phyloP scores from a whole-genome alignment of 2,329 filamentous ascomycete genomes.

The Atkinsonella hypoxylon region DNA sequence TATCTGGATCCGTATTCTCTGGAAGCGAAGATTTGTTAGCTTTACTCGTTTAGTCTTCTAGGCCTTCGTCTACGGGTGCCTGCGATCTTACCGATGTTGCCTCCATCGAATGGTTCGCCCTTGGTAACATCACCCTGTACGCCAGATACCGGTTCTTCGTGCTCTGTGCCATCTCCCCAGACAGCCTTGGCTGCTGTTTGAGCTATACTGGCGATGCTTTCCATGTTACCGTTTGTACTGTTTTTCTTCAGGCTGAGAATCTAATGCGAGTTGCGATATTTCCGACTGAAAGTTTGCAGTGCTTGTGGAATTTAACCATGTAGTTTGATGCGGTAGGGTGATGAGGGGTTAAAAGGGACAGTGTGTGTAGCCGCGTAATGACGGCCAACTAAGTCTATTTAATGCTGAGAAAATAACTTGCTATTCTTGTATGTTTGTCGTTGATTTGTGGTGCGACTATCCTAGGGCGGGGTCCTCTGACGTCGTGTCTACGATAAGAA shows the following conservation, averaged over 20 bases:
- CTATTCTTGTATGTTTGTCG: background rate
- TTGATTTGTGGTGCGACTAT: background rate
- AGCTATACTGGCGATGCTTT: conserved; percentile 47
- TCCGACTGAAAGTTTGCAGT: background rate
- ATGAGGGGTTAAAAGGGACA: background rate
- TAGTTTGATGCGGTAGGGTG: background rate
- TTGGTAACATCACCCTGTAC: conserved; percentile 52
- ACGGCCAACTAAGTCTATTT: background rate
- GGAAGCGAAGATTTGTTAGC: background rate
- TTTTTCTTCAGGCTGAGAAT: no score
- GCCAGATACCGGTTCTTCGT: conserved; percentile 60
- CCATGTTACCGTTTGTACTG: conserved; percentile 34
- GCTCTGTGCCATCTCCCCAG: conserved; percentile 29
- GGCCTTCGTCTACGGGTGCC: background rate
- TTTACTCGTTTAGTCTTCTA: background rate
- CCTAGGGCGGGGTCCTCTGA: conserved; percentile 6
- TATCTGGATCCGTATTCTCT: background rate
- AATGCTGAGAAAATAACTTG: background rate
- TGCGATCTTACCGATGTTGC: conserved; percentile 47
- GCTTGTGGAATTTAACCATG: background rate
- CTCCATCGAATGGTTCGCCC: conserved; percentile 66
- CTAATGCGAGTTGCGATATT: no score
- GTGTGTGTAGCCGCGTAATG: no score
- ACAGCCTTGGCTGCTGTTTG: conserved; percentile 28
- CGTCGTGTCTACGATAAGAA: conserved; percentile 1